Evolutionary conservation across 108 stramenopile genomes (phyloP), one percentile per base, ranked within the genome.

Genomic region (Skeletonema costatum): DNA sequence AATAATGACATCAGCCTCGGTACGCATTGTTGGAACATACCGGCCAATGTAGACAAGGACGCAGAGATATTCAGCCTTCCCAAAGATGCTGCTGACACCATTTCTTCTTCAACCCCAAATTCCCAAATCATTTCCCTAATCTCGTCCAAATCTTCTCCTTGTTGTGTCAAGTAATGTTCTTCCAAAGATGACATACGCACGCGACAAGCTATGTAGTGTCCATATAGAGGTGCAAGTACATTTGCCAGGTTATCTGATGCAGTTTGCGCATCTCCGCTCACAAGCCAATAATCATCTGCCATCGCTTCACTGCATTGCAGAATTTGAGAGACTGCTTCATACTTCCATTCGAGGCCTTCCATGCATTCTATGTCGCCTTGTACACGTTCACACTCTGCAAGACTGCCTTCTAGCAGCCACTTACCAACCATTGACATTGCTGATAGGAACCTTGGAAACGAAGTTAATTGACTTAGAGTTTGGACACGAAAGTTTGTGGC

Each of bases 91-190:
- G 88, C 74, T 8, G 89, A 82, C 32, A 82, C 48, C 87, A 96
- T 88, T 82, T 96, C 93, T 65, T 96, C 95, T 35, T 90, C 89
- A 58, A 93, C 46, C 60, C 80, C 82, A 32, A 73, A 69, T 3
- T 80, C 92, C 60, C 74, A 78, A 46, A 96, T 96, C 48, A 90
- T 87, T 87, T 96, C 95, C 56, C 87, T 81, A 5, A 93, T 85
- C 64, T 92, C 93, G 73, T 96, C 95, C 39, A 93, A 64, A 39
- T 96, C 92, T 30, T 74, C 83, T 48, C 84, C 89, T 44, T 90
- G 71, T 13, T 78, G 73, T 29, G 87, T 77, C 48, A 86, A 59
- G 60, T 89, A 91, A 64, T 84, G 86, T 74, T 95, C 94, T 69
- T 95, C 92, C 62, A 93, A 25, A 64, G 85, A 67, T 21, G 92